Conservation (phyloP, 129 eudicot genomes). For the Dittrichia graveolens region DNA sequence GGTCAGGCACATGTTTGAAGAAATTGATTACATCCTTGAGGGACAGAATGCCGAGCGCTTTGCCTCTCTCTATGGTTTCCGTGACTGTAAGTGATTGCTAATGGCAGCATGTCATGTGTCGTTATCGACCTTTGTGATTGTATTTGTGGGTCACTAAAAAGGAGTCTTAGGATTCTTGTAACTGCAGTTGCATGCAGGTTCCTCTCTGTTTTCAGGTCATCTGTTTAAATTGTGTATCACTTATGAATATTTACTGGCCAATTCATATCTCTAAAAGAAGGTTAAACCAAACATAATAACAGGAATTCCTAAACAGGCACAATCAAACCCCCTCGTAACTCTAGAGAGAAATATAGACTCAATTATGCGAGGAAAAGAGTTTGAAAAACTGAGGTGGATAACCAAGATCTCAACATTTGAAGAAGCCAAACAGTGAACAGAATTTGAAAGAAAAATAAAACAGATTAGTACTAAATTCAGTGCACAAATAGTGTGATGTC, state of each 20-base stretch:
- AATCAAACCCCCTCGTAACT: not conserved
- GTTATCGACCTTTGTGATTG: conserved; percentile 12
- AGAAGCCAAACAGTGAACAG: not conserved
- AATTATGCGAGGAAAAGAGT: conserved; percentile 4
- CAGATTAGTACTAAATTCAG: not conserved
- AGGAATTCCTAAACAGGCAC: not conserved
- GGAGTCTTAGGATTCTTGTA: not conserved
- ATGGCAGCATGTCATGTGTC: conserved; percentile 2
- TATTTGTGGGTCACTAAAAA: conserved; percentile 9
- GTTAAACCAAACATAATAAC: conserved; percentile 1
- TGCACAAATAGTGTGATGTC: not conserved
- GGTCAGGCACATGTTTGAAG: conserved; percentile 99
- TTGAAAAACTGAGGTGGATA: conserved; percentile 3
- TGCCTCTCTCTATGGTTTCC: conserved; percentile 68
- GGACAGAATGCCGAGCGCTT: conserved; percentile 94
- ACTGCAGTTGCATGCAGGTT: not conserved
- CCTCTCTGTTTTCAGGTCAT: not conserved
- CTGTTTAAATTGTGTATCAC: not conserved
- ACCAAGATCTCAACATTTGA: not conserved
- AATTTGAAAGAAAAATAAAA: conserved; percentile 1
- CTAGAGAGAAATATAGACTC: not conserved
- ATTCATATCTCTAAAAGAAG: not conserved
- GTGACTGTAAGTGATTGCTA: conserved; percentile 54
- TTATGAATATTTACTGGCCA: not conserved
- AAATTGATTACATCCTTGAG: conserved; percentile 93